These are phyloP conservation scores for Coccomyxa sp. DNA, from an alignment of 139 green algal genomes.

Conservation along the genomic window DNA sequence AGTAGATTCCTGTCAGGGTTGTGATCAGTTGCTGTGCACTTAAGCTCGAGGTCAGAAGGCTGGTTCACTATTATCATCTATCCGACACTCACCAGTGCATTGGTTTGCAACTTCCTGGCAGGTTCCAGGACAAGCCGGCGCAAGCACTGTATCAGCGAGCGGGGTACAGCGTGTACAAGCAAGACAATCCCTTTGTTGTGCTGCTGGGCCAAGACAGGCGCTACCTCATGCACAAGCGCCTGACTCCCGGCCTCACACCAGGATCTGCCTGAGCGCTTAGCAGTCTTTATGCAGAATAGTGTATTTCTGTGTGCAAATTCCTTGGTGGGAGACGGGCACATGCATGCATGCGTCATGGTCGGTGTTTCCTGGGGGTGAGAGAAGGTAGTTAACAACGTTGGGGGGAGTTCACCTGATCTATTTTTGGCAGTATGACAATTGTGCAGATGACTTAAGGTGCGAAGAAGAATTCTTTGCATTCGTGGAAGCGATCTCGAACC, in stretches of 20 bases:
- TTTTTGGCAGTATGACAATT: too few species aligned
- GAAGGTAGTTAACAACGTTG: too few species aligned
- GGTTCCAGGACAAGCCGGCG: slow-evolving; percentile 31
- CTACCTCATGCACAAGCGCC: slow-evolving; percentile 38
- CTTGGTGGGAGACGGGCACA: too few species aligned
- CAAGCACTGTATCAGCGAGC: slow-evolving; percentile 29
- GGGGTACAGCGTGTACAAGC: slow-evolving; percentile 20
- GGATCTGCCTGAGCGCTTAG: background rate
- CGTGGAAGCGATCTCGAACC: too few species aligned
- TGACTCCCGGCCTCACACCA: slow-evolving; percentile 6
- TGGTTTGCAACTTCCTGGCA: slow-evolving; percentile 2
- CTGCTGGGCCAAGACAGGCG: slow-evolving; percentile 38
- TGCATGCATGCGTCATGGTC: too few species aligned
- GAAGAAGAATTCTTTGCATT: too few species aligned
- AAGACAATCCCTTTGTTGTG: slow-evolving; percentile 28
- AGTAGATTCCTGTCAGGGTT: background rate
- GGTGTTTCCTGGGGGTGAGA: too few species aligned
- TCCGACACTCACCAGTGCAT: background rate
- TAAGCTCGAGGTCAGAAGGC: background rate
- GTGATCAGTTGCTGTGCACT: background rate
- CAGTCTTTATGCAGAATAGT: too few species aligned
- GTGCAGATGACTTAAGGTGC: too few species aligned
- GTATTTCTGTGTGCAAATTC: too few species aligned
- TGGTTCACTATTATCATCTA: background rate
- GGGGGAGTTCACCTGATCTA: too few species aligned